Evolutionary conservation across 1,139 yeast genomes (phyloP).

Genomic region (Debaryomyces nepalensis): DNA sequence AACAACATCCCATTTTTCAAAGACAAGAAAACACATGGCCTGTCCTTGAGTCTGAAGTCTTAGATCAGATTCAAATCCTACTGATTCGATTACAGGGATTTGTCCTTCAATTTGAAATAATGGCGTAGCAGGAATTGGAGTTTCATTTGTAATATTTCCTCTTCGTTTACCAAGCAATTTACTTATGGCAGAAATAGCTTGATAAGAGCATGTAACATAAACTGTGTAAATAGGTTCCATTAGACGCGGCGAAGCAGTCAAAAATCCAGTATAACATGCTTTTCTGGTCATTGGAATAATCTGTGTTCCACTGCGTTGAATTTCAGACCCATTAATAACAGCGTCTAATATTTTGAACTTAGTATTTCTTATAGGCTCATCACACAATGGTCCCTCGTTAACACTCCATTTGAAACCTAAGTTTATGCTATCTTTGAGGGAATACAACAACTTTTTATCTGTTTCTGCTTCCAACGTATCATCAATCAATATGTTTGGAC

Average conservation of each 20-base stretch:
- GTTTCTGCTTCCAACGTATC: conserved; percentile 76
- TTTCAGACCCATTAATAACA: conserved; percentile 50
- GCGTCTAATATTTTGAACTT: conserved; percentile 75
- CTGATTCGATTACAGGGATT: conserved; percentile 87
- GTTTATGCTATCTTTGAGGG: conserved; percentile 57
- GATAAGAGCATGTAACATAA: conserved; percentile 58
- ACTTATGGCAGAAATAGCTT: conserved; percentile 49
- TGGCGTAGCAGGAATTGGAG: conserved; percentile 76
- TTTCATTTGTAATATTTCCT: conserved; percentile 52
- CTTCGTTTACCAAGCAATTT: conserved; percentile 66
- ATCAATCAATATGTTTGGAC: conserved; percentile 66
- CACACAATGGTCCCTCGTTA: conserved; percentile 89
- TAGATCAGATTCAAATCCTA: conserved; percentile 87
- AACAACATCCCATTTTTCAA: conserved; percentile 74
- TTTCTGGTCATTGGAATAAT: conserved; percentile 81
- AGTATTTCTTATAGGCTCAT: conserved; percentile 75
- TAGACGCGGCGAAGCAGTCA: conserved; percentile 78
- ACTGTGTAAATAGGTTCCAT: conserved; percentile 84
- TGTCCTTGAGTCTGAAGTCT: conserved; percentile 78
- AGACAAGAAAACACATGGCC: conserved; percentile 70
- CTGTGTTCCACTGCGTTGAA: conserved; percentile 68
- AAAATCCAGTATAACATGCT: conserved; percentile 82
- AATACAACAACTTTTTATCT: conserved; percentile 54
- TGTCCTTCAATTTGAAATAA: conserved; percentile 63
- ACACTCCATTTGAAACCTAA: conserved; percentile 87